Base-by-base conservation (phyloP, 441 rosid species). In the Monsonia emarginata region DNA sequence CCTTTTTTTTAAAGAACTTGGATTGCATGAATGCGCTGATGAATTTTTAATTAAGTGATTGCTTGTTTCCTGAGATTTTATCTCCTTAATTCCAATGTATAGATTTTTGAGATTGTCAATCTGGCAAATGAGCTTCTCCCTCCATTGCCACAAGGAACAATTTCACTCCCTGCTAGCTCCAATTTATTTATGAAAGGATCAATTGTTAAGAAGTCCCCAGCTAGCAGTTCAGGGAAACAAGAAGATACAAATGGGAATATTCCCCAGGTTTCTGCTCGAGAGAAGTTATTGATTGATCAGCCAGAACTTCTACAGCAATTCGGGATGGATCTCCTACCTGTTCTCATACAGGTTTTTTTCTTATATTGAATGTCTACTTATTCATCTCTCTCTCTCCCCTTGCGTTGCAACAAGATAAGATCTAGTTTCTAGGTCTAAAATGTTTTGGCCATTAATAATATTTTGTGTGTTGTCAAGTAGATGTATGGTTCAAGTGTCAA, bases 101-200 rank as follows among this genome's bases (percentile, higher is more conserved):
- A 95, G 99, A 88, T 95, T 65, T 95, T 90, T 83, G 99, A 95
- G 90, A 92, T 95, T 75, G 99, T 95, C 81, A 92, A 87, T 82
- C 82, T 95, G 63, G 97, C 97, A 73, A 95, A 95, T 77, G 99
- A 95, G 83, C 98, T 95, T 73, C 97, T 92, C 56, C 99, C 99
- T 59, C 94, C 93, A 8, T 75, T 95, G 74, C 99, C 98, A 9
- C 88, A 87, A 76, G 99, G 98, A 74, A 82, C 88, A 38, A 88
- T 95, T 48, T 70, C 98, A 61, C 91, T 95, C 64, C 99, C 98
- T 76, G 74, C 82, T 65, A 83, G 88, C 76, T 70, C 96, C 32
- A 87, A 79, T 78, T 64, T 83, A 50, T 80, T 90, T 69, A 83
- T 84, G 69, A 90, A 85, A 79, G 97, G 98, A 66, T 80, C 97